phyloP scores from a whole-genome alignment of 1,284 basidiomycete genomes.

The Wolfiporia cocos region DNA sequence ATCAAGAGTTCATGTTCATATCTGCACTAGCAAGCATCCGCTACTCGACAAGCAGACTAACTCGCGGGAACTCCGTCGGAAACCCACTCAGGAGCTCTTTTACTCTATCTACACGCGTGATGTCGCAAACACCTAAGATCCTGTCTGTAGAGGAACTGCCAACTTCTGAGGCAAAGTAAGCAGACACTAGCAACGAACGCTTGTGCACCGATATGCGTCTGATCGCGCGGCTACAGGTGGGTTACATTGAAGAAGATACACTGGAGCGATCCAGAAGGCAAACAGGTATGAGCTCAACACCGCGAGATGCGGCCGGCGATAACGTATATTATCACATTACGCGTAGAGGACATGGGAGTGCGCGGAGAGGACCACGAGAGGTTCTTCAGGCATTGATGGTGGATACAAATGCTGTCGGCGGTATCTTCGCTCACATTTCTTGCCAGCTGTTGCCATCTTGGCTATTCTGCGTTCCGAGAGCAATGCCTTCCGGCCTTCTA shows the following conservation, averaged over 20 bases:
- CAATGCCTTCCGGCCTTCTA: conserved; percentile 61
- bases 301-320: neutral
- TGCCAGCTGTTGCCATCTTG: conserved; percentile 75
- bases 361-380: conserved; percentile 75
- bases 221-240: conserved; percentile 43
- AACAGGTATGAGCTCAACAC: conserved; percentile 40
- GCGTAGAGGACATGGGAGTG: conserved; percentile 85
- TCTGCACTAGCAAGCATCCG: no score
- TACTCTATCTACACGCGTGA: conserved; percentile 9
- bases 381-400: conserved; percentile 78
- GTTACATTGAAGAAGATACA: conserved; percentile 68
- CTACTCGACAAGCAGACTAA: no score
- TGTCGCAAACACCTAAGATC: conserved; percentile 28
- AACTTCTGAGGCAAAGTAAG: conserved; percentile 55
- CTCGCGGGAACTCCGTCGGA: no score
- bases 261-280: conserved; percentile 71
- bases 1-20: no score
- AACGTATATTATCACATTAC: neutral
- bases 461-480: conserved; percentile 72
- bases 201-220: conserved; percentile 3
- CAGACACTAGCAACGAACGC: conserved; percentile 7
- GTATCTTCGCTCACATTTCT: neutral
- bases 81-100: neutral
- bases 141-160: conserved; percentile 40
- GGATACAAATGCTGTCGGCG: conserved; percentile 10